Evolutionary conservation across 805 yeast species (phyloP).

Genomic region (Dipodascus albidus): DNA sequence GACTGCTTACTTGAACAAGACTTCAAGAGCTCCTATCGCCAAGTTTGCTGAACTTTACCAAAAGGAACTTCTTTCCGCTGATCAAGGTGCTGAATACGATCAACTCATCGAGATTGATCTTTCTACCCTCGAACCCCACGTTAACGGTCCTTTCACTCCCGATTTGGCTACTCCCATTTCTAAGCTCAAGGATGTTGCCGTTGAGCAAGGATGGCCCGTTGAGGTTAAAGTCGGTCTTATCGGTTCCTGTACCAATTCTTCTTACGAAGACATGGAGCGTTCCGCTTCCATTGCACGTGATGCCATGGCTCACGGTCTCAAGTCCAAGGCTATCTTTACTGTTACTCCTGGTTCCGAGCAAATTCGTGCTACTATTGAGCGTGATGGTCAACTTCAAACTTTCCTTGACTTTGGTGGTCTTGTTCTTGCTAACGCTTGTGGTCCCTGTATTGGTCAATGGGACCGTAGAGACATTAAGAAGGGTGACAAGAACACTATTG

Average conservation of each 20-base stretch:
- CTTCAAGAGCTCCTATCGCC: constrained; percentile 77
- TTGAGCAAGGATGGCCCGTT: constrained; percentile 82
- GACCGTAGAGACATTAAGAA: constrained; percentile 87
- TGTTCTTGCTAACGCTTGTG: constrained; percentile 96
- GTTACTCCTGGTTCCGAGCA: constrained; percentile 98
- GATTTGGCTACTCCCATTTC: constrained; percentile 95
- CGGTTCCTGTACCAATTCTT: constrained; percentile 98
- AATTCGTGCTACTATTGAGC: constrained; percentile 94
- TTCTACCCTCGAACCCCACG: constrained; percentile 83
- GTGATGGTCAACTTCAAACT: constrained; percentile 86
- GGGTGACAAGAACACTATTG: constrained; percentile 93
- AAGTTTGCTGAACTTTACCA: constrained; percentile 61
- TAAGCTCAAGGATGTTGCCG: constrained; percentile 71
- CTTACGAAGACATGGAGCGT: constrained; percentile 97
- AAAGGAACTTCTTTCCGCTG: constrained; percentile 62
- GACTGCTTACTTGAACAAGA: constrained; percentile 76
- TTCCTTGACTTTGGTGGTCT: constrained; percentile 88
- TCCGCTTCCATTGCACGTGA: constrained; percentile 86
- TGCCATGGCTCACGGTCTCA: constrained; percentile 84
- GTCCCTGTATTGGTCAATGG: constrained; percentile 99
- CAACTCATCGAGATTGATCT: constrained; percentile 85
- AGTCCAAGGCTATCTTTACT: constrained; percentile 82
- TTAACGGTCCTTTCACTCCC: constrained; percentile 97
- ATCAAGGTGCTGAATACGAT: constrained; percentile 88
- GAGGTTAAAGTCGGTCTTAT: constrained; percentile 90